Evolutionary conservation across 768 basidiomycete genomes (phyloP).

Genomic region (Auriculariales sp.): DNA sequence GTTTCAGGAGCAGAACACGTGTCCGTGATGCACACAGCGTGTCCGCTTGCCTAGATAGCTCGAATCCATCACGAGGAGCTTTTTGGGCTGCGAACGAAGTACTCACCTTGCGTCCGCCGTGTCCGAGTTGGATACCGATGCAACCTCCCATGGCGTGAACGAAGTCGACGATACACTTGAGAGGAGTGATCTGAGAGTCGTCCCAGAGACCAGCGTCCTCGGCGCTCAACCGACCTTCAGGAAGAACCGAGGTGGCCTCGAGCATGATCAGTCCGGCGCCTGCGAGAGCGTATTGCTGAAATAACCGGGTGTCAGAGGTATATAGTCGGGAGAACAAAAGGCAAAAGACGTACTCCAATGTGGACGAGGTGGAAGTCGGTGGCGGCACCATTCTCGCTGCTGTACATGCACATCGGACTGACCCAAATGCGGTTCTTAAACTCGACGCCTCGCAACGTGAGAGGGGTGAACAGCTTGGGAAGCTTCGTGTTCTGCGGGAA

Average conservation of each 20-base stretch:
- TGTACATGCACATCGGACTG: constrained; percentile 77
- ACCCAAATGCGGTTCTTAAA: constrained; percentile 71
- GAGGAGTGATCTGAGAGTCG: constrained; percentile 56
- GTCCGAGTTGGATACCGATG: constrained; percentile 69
- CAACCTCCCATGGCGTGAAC: constrained; percentile 51
- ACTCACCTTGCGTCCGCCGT: constrained; percentile 61
- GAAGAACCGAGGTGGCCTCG: constrained; percentile 61
- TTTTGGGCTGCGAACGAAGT: constrained; percentile 55
- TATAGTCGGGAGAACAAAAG: neutral
- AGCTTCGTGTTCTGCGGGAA: constrained; percentile 34
- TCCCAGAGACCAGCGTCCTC: constrained; percentile 67
- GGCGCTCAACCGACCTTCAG: constrained; percentile 50
- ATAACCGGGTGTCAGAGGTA: neutral
- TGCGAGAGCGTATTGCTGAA: constrained; percentile 47
- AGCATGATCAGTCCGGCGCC: constrained; percentile 57
- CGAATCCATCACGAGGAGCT: no score
- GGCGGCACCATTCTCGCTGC: constrained; percentile 53
- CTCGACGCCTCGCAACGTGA: constrained; percentile 41
- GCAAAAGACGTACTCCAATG: constrained; percentile 32
- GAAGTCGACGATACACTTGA: constrained; percentile 62
- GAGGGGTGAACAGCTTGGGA: constrained; percentile 49
- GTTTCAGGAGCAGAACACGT: no score
- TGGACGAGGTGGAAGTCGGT: constrained; percentile 81
- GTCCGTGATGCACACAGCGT: no score
- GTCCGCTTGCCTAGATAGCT: no score